Base-by-base conservation (phyloP, 352 stramenopile genomes). In the Globisporangium nodosum region DNA sequence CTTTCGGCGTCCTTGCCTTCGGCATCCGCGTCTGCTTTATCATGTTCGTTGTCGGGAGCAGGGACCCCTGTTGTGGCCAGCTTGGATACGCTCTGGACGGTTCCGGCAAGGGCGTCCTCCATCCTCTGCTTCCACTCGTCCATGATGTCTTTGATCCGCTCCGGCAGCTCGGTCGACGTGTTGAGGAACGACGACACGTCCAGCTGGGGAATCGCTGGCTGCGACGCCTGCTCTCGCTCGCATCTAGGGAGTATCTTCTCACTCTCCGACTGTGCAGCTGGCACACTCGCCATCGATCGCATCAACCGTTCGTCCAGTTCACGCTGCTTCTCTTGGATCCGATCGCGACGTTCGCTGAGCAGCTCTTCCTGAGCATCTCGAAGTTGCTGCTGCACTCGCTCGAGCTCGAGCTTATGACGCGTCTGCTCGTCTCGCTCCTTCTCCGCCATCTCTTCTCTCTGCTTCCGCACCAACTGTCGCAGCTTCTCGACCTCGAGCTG, bases 401-500 rank as follows among this genome's bases (percentile, higher is more conserved):
- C 53, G n/a, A 87, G 48, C 51, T 87, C 70, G 13, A 61, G 42
- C n/a, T 69, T 45, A 52, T 73, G 71, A 31, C 58, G 57, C 12
- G 64, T 18, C 16, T 75, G 62, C 31, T 70, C 56, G 3, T 70
- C 68, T 1, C 47, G 61, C n/a, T 78, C 67, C 18, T 65, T 59
- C 12, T 11, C 1, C 27, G 70, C 54, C 70, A 87, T 82, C 39
- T 88, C 78, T 0, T 70, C 54, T 16, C 76, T 72, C 52, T 91
- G 76, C 24, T 58, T 64, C 7, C 63, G 60, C 9, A 92, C 74
- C 0, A 92, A 65, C 7, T 70, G 69, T 8, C 76, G 69, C 12
- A 92, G 57, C 33, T 92, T 90, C 40, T 82, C 80, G 33, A 89
- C 73, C 58, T 92, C 77, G 3, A 81, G 56, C 51, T 73, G 24